A percentile compares a stretch with the other conserved stretches of the same genome.
Evolutionary conservation across 176 grass and related monocot genomes (phyloP).

Genomic region (Musa troglodytarum): DNA sequence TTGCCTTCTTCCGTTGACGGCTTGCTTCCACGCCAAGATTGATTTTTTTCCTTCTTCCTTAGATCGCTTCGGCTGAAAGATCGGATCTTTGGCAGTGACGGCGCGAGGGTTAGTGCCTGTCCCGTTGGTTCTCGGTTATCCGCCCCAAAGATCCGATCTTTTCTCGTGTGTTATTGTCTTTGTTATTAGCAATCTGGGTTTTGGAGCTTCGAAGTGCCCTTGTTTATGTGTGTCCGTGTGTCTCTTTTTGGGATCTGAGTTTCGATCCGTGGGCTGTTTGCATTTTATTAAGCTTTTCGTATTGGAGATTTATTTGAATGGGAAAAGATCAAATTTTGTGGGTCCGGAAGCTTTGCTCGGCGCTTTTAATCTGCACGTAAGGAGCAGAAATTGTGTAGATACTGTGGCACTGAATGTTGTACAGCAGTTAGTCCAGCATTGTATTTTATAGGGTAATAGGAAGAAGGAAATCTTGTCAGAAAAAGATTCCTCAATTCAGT

Average conservation of each 20-base stretch:
- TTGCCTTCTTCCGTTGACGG: too few relatives aligned
- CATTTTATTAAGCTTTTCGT: background rate
- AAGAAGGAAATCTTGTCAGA: background rate
- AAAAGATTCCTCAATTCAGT: background rate
- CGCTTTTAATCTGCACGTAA: background rate
- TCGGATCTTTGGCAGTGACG: background rate
- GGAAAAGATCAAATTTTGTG: background rate
- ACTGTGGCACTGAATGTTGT: background rate
- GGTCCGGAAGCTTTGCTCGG: too few relatives aligned
- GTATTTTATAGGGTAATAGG: background rate
- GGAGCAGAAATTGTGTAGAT: background rate
- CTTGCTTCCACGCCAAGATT: too few relatives aligned
- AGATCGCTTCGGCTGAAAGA: background rate
- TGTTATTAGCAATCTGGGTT: background rate
- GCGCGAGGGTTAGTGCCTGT: background rate
- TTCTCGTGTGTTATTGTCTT: background rate
- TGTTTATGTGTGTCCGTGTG: background rate
- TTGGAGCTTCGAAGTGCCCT: background rate
- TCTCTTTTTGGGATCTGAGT: background rate
- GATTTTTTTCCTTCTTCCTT: background rate
- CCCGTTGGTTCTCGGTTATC: background rate
- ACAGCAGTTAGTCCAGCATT: background rate
- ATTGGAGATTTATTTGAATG: background rate
- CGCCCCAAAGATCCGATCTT: background rate
- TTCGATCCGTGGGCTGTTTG: background rate